Base-by-base conservation (phyloP, 306 rosid genomes). In the Senna tora region DNA sequence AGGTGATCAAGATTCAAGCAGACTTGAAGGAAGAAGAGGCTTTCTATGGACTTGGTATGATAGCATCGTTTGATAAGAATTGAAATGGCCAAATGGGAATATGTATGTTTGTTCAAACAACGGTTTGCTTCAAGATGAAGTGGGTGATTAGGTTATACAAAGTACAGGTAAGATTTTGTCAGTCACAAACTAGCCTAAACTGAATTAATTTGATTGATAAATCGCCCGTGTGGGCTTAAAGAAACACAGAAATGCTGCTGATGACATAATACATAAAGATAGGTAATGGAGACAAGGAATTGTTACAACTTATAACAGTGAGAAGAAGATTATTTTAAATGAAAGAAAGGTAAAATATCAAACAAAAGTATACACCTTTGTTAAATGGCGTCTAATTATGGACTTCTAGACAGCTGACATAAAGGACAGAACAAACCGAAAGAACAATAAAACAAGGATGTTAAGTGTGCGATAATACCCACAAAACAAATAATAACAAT, bases 391-490 rank as follows among this genome's bases (percentile, higher is more conserved):
- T 6, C 16, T 16, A 62, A 4, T 17, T 38, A 2, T 41, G 8
- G 16, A 16, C 41, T 21, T 34, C 30, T 61, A 4, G 19, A 21
- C 68, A 63, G 28, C 52, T 20, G 17, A 22, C 30, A 39, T 25
- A 63, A 5, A 65, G 55, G 43, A 65, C 55, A 65, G 22, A 33
- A 49, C 19, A 5, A 32, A 67, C 46, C 10, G 60, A 19, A 33
- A 51, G 20, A 19, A 65, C 21, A 65, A 28, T 22, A 2, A 46
- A 46, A 32, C 14, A 25, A 9, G 1, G 5, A n/a, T n/a, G 8
- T 36, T 36, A 60, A 17, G 15, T 9, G n/a, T 60, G 16, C n/a
- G 30, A 60, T 16, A 25, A 67, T 28, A 39, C 19, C 68, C 71
- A 39, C 2, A 19, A 17, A 22, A n/a, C n/a, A n/a, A n/a, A n/a